Base-by-base conservation (phyloP, 1,284 basidiomycete species). In the Meripilus lineatus region DNA sequence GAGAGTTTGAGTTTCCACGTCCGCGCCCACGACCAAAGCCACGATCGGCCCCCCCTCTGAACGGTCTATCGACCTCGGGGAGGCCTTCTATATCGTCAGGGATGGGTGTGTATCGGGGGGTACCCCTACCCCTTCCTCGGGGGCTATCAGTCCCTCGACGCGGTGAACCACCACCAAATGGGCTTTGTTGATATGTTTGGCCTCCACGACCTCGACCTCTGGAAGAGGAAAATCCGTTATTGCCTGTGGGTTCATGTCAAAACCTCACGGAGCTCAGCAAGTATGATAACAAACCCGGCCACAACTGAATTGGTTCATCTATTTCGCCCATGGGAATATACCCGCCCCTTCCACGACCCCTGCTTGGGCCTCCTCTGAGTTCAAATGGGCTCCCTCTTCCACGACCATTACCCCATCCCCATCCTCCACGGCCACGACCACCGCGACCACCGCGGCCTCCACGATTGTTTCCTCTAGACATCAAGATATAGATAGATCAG, bases 301-400 rank as follows among this genome's bases (percentile, higher is more conserved):
- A 62, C 40, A 54, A 50, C 42, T 63, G 61, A 7, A 66, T 56
- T 11, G 59, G 54, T 15, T 58, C 55, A 44, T 66, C 64, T 26
- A 57, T 51, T 2, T 57, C 52, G 34, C 63, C 59, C 21, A 58
- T 10, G 18, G 49, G 44, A 22, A 39, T 25, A 6, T 46, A 37
- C 7, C 46, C 49, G 3, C 56, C 54, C 39, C 58, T 15, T 2
- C 58, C 58, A 36, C 57, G 23, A 28, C 58, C 56, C 39, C 58
- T 15, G 1, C 58, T 58, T 37, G 56, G 23, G 28, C 58, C 56
- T 47, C 55, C 28, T 7, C 55, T 47, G 10, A 6, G n/a, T 30
- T 20, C 22, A 5, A 22, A 11, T 17, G 14, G 4, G 7, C 36
- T 25, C 38, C 52, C 26, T 22, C 54, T 55, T 40, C 52, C 32